Conservation (phyloP, 352 stramenopile genomes). For the Thraustochytrium striatum region DNA sequence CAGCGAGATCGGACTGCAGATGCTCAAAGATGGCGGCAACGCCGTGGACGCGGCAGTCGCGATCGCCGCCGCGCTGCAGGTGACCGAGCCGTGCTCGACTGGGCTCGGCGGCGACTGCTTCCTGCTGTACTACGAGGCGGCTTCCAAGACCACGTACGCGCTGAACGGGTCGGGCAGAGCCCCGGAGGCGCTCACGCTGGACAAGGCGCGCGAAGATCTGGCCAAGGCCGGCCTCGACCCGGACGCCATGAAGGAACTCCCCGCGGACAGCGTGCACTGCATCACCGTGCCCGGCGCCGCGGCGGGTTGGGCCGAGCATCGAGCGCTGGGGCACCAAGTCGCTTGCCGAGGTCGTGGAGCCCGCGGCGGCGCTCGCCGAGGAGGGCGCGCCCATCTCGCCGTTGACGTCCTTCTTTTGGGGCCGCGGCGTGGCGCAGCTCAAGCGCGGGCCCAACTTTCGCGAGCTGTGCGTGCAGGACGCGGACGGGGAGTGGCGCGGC, state of each 20-base stretch:
- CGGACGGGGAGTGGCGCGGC: conserved; percentile 40
- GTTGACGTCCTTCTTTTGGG: conserved; percentile 79
- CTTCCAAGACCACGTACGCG: conserved; percentile 69
- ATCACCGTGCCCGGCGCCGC: conserved; percentile 85
- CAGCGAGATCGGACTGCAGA: conserved; percentile 79
- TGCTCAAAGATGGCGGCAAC: conserved; percentile 83
- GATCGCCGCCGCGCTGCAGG: conserved; percentile 66
- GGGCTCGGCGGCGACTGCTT: conserved; percentile 88
- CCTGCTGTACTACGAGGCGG: conserved; percentile 85
- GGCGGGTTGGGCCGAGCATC: conserved; percentile 81
- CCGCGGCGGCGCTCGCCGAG: conserved; percentile 78
- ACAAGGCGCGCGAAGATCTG: conserved; percentile 57
- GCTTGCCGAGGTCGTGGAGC: conserved; percentile 76
- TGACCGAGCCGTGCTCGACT: conserved; percentile 65
- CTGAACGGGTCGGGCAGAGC: conserved; percentile 87
- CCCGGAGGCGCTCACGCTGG: conserved; percentile 70
- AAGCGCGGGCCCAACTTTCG: conserved; percentile 61
- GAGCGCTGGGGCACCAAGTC: conserved; percentile 72
- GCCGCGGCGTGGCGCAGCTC: conserved; percentile 63
- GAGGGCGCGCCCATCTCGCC: conserved; percentile 85
- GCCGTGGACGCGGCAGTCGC: conserved; percentile 84
- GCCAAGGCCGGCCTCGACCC: conserved; percentile 53
- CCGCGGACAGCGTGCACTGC: conserved; percentile 56
- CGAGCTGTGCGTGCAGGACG: conserved; percentile 38
- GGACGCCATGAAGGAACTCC: conserved; percentile 23